Conservation (phyloP, 1,284 basidiomycete genomes). For the Veloboletus limbatus region DNA sequence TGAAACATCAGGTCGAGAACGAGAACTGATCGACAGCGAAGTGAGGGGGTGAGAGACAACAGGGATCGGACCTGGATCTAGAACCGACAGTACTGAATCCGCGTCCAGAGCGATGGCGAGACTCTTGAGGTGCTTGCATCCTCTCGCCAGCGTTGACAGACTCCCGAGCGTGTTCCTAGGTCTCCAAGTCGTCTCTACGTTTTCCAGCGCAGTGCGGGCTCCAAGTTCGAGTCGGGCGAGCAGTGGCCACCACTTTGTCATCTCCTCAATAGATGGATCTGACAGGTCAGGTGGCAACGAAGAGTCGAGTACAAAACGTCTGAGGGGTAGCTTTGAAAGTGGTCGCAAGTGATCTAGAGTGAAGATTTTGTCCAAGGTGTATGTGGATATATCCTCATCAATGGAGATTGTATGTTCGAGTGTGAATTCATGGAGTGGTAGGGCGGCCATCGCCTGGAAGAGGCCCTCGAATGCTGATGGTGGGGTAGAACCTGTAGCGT, state of each 20-base stretch:
- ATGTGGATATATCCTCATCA: conserved; percentile 21
- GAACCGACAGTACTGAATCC: conserved; percentile 5
- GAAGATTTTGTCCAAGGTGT: conserved; percentile 12
- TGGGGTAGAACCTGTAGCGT: conserved; percentile 34
- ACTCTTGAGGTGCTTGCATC: conserved; percentile 35
- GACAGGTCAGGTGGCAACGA: conserved; percentile 39
- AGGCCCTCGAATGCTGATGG: conserved; percentile 39
- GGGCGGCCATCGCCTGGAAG: conserved; percentile 38
- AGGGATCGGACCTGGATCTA: neutral
- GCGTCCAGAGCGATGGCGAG: conserved; percentile 40
- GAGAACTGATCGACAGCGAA: conserved; percentile 23
- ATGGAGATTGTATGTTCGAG: conserved; percentile 44
- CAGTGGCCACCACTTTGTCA: conserved; percentile 46
- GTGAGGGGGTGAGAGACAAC: conserved; percentile 18
- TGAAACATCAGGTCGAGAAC: conserved; percentile 14
- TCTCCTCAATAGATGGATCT: conserved; percentile 41
- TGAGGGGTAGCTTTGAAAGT: conserved; percentile 33
- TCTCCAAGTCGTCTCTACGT: conserved; percentile 21
- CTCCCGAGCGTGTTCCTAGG: conserved; percentile 37
- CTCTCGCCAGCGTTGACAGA: conserved; percentile 37
- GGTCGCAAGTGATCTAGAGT: conserved; percentile 23
- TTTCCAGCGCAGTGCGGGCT: conserved; percentile 27
- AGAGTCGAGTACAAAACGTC: conserved; percentile 41
- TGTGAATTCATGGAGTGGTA: conserved; percentile 38
- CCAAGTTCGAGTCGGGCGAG: conserved; percentile 47